Base-by-base conservation (phyloP, 805 yeast genomes). In the Cyberlindnera meyerae region DNA sequence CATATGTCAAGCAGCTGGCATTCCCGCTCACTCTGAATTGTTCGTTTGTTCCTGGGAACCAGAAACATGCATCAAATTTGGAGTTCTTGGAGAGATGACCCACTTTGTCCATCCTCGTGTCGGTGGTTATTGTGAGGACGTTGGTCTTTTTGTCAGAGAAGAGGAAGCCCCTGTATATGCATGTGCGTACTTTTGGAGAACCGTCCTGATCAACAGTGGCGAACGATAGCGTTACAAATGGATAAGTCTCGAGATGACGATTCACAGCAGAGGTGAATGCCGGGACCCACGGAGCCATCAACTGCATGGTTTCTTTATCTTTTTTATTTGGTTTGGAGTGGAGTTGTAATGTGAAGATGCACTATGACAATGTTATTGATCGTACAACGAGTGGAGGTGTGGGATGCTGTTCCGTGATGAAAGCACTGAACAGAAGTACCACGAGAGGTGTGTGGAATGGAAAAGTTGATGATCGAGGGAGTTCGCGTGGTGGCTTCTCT, bases 231-330 rank as follows among this genome's bases (percentile, higher is more conserved):
- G 79, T 59, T 13, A 74, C 66, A 43, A 82, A 80, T 2, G 77
- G 77, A 14, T 58, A 57, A 0, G 57, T 42, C 35, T 62, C 67
- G 16, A 56, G 48, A 41, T 75, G 79, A 24, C 71, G 62, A 16
- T 69, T 66, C 16, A 77, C 52, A 11, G 83, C 75, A 39, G 70
- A 68, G 21, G 65, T 63, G 47, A 83, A 78, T 9, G 72, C 54
- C 8, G 90, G 85, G 49, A 77, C 79, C 94, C 94, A 83, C 4
- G 88, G 83, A 20, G 86, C 89, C 71, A 76, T 68, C 36, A 62
- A 65, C 45, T 65, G 65, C 52, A 54, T 51, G 20, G 31, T 33
- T 20, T 5, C n/a, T n/a, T n/a, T n/a, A n/a, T n/a, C n/a, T n/a
- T n/a, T n/a, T n/a, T n/a, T n/a, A n/a, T n/a, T n/a, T n/a, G n/a